Evolutionary conservation across 257 asterid genomes (phyloP).

Genomic region (Mentha longifolia): DNA sequence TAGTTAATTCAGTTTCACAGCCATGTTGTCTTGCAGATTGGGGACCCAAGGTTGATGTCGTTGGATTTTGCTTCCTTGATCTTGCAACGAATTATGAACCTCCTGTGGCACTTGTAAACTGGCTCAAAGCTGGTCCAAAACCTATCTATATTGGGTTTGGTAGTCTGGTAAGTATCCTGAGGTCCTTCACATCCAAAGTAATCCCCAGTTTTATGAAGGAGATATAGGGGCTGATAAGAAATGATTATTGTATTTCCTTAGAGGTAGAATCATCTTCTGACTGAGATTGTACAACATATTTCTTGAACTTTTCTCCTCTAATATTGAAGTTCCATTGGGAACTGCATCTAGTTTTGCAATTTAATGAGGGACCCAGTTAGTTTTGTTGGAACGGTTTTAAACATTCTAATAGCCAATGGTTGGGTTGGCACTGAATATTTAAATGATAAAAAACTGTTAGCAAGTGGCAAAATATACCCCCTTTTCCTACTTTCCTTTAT

Average conservation of each 20-base stretch:
- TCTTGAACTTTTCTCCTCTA: neutral
- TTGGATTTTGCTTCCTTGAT: slow-evolving; percentile 99
- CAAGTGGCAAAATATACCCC: neutral
- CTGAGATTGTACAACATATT: slow-evolving; percentile 11
- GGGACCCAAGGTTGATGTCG: slow-evolving; percentile 96
- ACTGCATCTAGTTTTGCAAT: slow-evolving; percentile 8
- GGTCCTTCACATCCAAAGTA: slow-evolving; percentile 14
- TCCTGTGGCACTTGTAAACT: slow-evolving; percentile 78
- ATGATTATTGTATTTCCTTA: neutral
- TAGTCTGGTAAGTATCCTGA: slow-evolving; percentile 72
- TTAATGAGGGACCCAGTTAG: neutral
- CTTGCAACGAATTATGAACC: slow-evolving; percentile 88
- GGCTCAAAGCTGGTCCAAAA: slow-evolving; percentile 88
- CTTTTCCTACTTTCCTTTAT: neutral
- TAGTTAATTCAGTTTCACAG: slow-evolving; percentile 35
- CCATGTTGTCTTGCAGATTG: slow-evolving; percentile 74
- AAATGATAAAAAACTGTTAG: neutral
- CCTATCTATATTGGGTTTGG: slow-evolving; percentile 88
- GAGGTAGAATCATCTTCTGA: neutral
- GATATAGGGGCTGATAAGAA: slow-evolving; percentile 6
- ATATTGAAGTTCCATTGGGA: slow-evolving; percentile 4
- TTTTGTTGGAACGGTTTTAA: slow-evolving; percentile 19
- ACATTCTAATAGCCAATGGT: neutral
- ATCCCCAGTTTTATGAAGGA: slow-evolving; percentile 24
- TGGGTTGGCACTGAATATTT: slow-evolving; percentile 5